A percentile compares a stretch with the other conserved stretches of the same genome.
These are phyloP conservation scores for Melanomma pulvis-pyrius DNA, from an alignment of 495 filamentous ascomycete genomes.

Conservation along the genomic window DNA sequence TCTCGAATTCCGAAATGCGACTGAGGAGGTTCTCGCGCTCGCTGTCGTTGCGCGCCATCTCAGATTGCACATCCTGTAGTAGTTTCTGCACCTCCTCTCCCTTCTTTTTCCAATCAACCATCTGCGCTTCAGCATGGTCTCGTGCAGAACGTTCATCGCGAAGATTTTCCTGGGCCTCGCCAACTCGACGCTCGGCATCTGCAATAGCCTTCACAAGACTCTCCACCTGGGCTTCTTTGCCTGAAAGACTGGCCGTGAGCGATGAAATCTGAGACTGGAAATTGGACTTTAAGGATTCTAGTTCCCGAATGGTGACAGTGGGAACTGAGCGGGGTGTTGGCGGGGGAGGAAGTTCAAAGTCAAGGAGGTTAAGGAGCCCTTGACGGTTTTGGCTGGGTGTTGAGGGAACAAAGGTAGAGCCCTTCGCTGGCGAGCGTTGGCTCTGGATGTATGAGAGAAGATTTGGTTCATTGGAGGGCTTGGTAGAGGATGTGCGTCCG, in stretches of 20 bases:
- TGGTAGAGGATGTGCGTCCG: conserved; percentile 50
- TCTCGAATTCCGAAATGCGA: conserved; percentile 74
- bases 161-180: conserved; percentile 76
- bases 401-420: conserved; percentile 38
- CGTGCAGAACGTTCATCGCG: conserved; percentile 70
- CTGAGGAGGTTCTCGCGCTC: conserved; percentile 74
- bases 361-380: conserved; percentile 66
- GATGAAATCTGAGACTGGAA: conserved; percentile 89
- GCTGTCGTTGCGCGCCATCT: conserved; percentile 73
- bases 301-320: conserved; percentile 84
- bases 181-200: conserved; percentile 90
- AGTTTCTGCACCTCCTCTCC: conserved; percentile 83
- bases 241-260: conserved; percentile 82
- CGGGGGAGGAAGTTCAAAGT: conserved; percentile 88
- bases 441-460: conserved; percentile 51
- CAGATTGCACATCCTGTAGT: conserved; percentile 74
- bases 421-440: conserved; percentile 48
- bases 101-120: conserved; percentile 78
- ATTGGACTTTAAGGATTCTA: conserved; percentile 85
- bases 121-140: conserved; percentile 74
- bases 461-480: conserved; percentile 49
- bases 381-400: conserved; percentile 55
- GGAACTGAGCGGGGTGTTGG: conserved; percentile 92
- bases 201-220: conserved; percentile 81
- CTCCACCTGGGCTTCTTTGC: conserved; percentile 85